Evolutionary conservation across 257 asterid species (phyloP).

Genomic region (Solanum bukasovii): DNA sequence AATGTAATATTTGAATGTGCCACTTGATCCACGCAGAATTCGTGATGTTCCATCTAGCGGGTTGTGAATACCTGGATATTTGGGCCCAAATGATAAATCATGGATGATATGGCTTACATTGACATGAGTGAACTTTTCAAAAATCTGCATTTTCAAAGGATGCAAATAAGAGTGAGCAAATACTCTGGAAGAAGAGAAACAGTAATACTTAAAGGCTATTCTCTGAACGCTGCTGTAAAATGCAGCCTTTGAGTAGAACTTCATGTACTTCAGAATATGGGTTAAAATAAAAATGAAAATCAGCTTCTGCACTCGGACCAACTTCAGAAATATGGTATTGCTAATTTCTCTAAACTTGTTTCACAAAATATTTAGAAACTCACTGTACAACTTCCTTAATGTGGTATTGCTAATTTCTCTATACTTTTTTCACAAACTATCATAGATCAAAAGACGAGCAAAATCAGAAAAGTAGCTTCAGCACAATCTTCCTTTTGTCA

Average conservation of each 20-base stretch:
- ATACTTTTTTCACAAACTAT: not conserved
- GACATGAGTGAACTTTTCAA: constrained; percentile 74
- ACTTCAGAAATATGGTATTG: not conserved
- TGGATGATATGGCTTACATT: constrained; percentile 93
- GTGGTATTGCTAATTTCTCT: not conserved
- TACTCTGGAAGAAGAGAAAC: not conserved
- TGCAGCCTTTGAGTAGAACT: not conserved
- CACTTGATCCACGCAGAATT: constrained; percentile 73
- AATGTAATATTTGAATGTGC: constrained; percentile 95
- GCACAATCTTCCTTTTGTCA: not conserved
- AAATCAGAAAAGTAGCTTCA: not conserved
- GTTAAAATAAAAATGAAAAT: not conserved
- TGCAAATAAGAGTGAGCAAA: not conserved
- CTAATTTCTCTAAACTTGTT: not conserved
- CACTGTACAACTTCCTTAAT: not conserved
- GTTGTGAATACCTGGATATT: constrained; percentile 94
- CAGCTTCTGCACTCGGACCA: not conserved
- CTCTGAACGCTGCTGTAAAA: not conserved
- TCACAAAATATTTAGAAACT: not conserved
- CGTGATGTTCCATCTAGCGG: constrained; percentile 88
- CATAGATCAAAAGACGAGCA: not conserved
- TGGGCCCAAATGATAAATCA: constrained; percentile 90
- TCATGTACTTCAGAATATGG: not conserved
- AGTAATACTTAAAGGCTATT: not conserved
- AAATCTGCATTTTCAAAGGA: constrained; percentile 43